phyloP scores from a whole-genome alignment of 179 eudicot species.

The Beta macrorhiza region DNA sequence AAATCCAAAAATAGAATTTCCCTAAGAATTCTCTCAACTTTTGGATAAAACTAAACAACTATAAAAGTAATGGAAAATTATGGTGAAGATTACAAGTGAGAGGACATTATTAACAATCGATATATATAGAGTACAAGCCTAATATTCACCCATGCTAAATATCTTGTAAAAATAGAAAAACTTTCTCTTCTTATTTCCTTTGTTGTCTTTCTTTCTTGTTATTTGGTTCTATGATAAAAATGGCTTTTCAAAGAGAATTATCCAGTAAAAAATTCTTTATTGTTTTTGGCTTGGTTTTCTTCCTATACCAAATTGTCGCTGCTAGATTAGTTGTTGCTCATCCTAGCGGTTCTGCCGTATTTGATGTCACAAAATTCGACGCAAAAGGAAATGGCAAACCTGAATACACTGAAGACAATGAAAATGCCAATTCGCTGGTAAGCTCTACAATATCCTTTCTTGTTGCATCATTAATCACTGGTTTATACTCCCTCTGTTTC shows the following conservation, averaged over 20 bases:
- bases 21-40: conserved; percentile 18
- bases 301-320: not conserved
- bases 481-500: too few species aligned
- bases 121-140: not conserved
- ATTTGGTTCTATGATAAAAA: conserved; percentile 1
- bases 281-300: conserved; percentile 18
- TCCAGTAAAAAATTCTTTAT: not conserved
- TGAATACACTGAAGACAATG: conserved; percentile 23
- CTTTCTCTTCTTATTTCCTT: not conserved
- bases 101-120: not conserved
- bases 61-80: not conserved
- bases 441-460: not conserved
- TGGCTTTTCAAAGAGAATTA: conserved; percentile 9
- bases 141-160: conserved; percentile 8
- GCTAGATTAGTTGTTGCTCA: not conserved
- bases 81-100: not conserved
- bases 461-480: not conserved
- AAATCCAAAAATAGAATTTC: not conserved
- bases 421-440: conserved; percentile 22
- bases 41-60: not conserved
- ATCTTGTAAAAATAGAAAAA: conserved; percentile 16
- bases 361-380: conserved; percentile 29
- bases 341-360: not conserved
- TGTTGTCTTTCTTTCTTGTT: not conserved
- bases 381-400: conserved; percentile 33